Percentiles rank a stretch among this genome's conserved stretches.
phyloP scores from a whole-genome alignment of 306 rosid species.

The Echinosophora koreensis region DNA sequence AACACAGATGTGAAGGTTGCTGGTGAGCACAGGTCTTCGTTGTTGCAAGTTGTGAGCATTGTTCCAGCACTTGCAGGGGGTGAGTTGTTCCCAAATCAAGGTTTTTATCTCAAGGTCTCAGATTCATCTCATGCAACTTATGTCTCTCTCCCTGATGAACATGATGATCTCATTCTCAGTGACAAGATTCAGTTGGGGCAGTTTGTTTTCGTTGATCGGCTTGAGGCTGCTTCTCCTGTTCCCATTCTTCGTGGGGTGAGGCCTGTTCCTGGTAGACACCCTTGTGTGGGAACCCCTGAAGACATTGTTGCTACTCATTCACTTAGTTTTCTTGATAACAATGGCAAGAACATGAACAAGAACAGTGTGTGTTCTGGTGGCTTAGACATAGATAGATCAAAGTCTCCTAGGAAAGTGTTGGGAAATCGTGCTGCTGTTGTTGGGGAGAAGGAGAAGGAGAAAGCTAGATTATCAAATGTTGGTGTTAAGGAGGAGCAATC shows the following conservation, averaged over 20 bases:
- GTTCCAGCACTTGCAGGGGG: conserved; percentile 97
- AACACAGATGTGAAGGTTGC: conserved; percentile 91
- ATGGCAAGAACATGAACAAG: not conserved
- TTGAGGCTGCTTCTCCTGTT: conserved; percentile 86
- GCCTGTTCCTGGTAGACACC: conserved; percentile 94
- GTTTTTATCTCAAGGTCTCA: conserved; percentile 93
- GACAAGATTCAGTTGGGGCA: conserved; percentile 98
- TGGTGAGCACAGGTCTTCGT: conserved; percentile 92
- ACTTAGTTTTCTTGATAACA: conserved; percentile 65
- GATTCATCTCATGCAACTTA: conserved; percentile 98
- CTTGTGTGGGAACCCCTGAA: conserved; percentile 94
- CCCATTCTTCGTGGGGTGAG: conserved; percentile 89
- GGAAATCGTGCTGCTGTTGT: conserved; percentile 51
- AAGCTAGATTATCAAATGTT: conserved; percentile 52
- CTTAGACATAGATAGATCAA: conserved; percentile 48
- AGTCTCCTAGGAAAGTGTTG: conserved; percentile 49
- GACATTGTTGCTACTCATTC: conserved; percentile 91
- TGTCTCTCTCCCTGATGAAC: conserved; percentile 93
- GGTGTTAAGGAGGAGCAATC: conserved; percentile 63
- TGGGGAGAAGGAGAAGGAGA: conserved; percentile 51
- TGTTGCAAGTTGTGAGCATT: conserved; percentile 92
- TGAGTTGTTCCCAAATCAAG: conserved; percentile 89
- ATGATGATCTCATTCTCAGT: conserved; percentile 93
- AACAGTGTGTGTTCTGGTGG: conserved; percentile 48
- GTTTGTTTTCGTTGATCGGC: conserved; percentile 89